Evolutionary conservation across 2,329 filamentous ascomycete genomes (phyloP).

Genomic region (Aspergillus sp.): DNA sequence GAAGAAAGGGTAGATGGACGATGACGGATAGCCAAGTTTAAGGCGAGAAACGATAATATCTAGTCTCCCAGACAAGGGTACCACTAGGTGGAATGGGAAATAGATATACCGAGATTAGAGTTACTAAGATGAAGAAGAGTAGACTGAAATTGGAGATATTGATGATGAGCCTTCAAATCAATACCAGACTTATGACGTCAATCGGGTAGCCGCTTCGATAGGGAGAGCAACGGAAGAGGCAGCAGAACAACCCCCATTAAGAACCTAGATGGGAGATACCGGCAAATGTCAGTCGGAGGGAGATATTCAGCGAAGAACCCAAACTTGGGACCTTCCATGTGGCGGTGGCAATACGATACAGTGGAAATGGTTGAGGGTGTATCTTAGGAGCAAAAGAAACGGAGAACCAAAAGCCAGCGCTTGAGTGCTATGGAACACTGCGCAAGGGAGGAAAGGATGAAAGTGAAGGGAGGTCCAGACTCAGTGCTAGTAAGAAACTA

Average conservation of each 20-base stretch:
- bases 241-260: constrained; percentile 1
- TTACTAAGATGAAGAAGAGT: background rate
- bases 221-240: background rate
- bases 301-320: background rate
- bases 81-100: background rate
- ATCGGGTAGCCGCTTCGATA: background rate
- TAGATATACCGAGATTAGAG: background rate
- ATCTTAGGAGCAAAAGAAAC: background rate
- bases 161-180: background rate
- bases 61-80: background rate
- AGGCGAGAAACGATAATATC: background rate
- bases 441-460: background rate
- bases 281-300: background rate
- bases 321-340: background rate
- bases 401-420: background rate
- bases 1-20: background rate
- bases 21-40: background rate
- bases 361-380: background rate
- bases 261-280: background rate
- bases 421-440: background rate
- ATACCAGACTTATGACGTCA: background rate
- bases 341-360: background rate
- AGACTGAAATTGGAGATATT: background rate
- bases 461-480: background rate
- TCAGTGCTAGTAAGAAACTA: background rate